A percentile compares a stretch with the other conserved stretches of the same genome.
These are phyloP conservation scores for Debaryomycetaceae sp. DNA, from an alignment of 1,139 yeast genomes.

Conservation along the genomic window DNA sequence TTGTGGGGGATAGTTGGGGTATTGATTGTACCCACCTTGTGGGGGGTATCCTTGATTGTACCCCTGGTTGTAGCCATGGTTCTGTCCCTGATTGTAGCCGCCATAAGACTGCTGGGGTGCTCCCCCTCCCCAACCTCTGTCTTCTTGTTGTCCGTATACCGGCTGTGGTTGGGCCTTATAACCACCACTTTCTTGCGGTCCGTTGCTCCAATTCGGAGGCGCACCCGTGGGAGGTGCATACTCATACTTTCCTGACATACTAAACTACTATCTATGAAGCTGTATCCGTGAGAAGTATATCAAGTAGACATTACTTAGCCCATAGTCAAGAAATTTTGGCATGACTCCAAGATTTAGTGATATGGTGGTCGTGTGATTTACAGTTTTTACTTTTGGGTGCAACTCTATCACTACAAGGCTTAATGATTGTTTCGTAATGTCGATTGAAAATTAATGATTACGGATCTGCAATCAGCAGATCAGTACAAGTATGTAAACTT, in stretches of 20 bases:
- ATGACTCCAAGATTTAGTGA: not conserved
- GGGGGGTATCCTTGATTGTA: constrained; percentile 18
- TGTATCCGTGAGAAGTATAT: not conserved
- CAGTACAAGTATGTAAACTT: constrained; percentile 43
- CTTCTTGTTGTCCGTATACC: constrained; percentile 28
- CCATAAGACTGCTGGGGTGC: constrained; percentile 6
- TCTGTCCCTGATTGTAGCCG: constrained; percentile 1
- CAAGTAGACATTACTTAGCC: not conserved
- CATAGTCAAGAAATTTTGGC: not conserved
- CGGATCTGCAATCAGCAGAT: not conserved
- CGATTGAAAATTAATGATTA: too few relatives aligned
- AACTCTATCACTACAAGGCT: not conserved
- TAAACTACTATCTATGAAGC: not conserved
- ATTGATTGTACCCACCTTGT: constrained; percentile 18
- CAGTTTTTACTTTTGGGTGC: not conserved
- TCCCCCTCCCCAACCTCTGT: constrained; percentile 28
- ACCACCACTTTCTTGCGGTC: constrained; percentile 10
- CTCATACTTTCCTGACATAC: constrained; percentile 16
- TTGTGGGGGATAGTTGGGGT: constrained; percentile 29
- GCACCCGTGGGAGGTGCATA: constrained; percentile 41
- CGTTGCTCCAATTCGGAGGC: constrained; percentile 41
- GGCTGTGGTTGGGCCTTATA: constrained; percentile 38
- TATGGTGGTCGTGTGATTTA: not conserved
- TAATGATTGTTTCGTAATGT: too few relatives aligned
- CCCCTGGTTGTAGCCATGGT: constrained; percentile 18